phyloP scores from a whole-genome alignment of 2,329 filamentous ascomycete species.

The Pseudogymnoascus sp. region DNA sequence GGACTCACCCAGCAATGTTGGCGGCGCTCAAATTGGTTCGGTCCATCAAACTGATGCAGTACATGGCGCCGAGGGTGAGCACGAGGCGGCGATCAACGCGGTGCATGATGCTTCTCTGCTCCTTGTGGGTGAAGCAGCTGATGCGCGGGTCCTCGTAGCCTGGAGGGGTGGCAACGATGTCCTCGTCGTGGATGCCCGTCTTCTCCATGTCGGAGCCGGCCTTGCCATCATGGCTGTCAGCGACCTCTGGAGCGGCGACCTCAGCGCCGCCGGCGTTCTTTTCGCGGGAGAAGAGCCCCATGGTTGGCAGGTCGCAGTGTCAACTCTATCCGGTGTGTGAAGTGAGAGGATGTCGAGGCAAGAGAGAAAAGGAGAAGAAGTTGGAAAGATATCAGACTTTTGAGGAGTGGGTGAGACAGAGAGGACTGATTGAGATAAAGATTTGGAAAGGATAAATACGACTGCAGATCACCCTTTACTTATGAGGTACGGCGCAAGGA shows the following conservation, averaged over 20 bases:
- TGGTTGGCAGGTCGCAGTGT: neutral
- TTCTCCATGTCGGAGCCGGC: neutral
- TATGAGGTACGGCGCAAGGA: neutral
- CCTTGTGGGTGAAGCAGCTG: slow-evolving; percentile 41
- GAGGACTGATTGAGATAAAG: neutral
- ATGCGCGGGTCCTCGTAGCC: slow-evolving; percentile 12
- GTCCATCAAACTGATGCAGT: slow-evolving; percentile 70
- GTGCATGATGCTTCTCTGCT: slow-evolving; percentile 59
- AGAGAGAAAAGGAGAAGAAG: neutral
- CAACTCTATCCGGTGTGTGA: neutral
- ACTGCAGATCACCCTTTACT: slow-evolving; percentile 7
- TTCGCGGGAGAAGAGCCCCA: neutral
- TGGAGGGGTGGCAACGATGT: neutral
- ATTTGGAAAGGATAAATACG: slow-evolving; percentile 4
- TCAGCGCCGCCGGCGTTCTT: neutral
- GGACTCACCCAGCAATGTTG: slow-evolving; percentile 50
- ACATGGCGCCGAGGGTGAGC: slow-evolving; percentile 53
- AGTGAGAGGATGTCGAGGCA: neutral
- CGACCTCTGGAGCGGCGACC: neutral
- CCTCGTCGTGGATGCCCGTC: neutral
- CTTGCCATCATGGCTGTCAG: neutral
- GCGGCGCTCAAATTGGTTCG: slow-evolving; percentile 64
- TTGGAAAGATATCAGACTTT: neutral
- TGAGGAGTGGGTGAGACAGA: neutral
- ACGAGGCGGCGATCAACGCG: slow-evolving; percentile 61